These are phyloP conservation scores for Kurtzmaniella natalensis DNA, from an alignment of 1,139 yeast species.

Conservation along the genomic window DNA sequence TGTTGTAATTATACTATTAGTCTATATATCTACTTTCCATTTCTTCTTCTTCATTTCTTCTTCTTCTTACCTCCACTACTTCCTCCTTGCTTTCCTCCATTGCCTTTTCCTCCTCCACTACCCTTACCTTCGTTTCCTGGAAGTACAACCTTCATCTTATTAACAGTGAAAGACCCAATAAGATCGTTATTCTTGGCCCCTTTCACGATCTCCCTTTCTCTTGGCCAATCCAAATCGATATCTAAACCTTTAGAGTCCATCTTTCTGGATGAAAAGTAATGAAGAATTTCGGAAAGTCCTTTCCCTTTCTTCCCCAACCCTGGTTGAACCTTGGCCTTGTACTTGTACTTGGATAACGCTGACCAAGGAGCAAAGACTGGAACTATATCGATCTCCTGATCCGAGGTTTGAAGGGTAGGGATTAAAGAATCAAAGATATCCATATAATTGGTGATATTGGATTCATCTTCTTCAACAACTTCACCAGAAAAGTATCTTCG, in stretches of 20 bases:
- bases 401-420: constrained; percentile 39
- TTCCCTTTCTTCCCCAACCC: constrained; percentile 91
- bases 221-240: constrained; percentile 64
- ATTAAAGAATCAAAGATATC: constrained; percentile 39
- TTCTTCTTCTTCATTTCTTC: constrained; percentile 3
- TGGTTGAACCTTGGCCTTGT: constrained; percentile 81
- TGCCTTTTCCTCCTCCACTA: constrained; percentile 5
- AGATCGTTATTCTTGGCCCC: constrained; percentile 50
- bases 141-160: constrained; percentile 35
- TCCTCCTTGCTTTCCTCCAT: constrained; percentile 3
- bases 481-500: constrained; percentile 39
- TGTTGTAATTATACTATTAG: background rate
- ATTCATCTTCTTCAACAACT: constrained; percentile 29
- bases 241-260: constrained; percentile 49
- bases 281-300: constrained; percentile 64
- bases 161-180: constrained; percentile 35
- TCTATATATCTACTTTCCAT: background rate
- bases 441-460: constrained; percentile 28
- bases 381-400: constrained; percentile 53
- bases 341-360: constrained; percentile 67
- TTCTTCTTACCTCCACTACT: constrained; percentile 6
- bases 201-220: constrained; percentile 57
- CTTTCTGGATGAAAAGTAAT: constrained; percentile 54
- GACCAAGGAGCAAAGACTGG: constrained; percentile 96
- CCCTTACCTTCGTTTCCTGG: constrained; percentile 22